Conservation (phyloP, 2,329 filamentous ascomycete genomes). For the Sporothrix euskadiensis region DNA sequence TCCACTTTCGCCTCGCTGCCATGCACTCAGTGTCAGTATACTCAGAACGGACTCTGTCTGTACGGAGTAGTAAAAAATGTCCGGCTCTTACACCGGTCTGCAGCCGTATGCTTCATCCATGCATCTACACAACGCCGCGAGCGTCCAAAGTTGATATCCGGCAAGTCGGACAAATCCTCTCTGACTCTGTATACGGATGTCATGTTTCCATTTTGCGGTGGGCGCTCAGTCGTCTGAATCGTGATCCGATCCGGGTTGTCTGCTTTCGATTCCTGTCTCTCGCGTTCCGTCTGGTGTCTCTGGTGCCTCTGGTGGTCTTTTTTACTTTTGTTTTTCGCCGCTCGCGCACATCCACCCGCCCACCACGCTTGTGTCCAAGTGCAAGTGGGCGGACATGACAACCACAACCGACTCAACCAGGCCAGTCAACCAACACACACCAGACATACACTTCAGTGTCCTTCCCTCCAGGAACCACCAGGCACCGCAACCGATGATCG, state of each 20-base stretch:
- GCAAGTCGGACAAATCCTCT: background rate
- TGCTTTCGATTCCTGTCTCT: background rate
- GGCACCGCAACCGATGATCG: constrained; percentile 19
- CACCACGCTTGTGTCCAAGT: constrained; percentile 1
- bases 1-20: background rate
- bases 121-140: constrained; percentile 2
- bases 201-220: background rate
- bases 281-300: background rate
- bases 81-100: background rate
- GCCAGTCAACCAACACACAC: background rate
- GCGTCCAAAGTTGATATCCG: background rate
- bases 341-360: constrained; percentile 17
- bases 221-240: constrained; percentile 15
- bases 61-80: background rate
- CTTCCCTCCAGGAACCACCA: constrained; percentile 20
- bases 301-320: background rate
- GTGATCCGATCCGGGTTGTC: background rate
- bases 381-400: background rate
- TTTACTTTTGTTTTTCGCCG: background rate
- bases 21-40: background rate
- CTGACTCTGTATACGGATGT: background rate
- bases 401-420: background rate
- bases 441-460: background rate
- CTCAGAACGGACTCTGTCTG: too few relatives aligned
- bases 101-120: background rate